Percentiles rank a stretch among this genome's conserved stretches.
phyloP scores from a whole-genome alignment of 257 asterid genomes.

The Cynanchum wilfordii region DNA sequence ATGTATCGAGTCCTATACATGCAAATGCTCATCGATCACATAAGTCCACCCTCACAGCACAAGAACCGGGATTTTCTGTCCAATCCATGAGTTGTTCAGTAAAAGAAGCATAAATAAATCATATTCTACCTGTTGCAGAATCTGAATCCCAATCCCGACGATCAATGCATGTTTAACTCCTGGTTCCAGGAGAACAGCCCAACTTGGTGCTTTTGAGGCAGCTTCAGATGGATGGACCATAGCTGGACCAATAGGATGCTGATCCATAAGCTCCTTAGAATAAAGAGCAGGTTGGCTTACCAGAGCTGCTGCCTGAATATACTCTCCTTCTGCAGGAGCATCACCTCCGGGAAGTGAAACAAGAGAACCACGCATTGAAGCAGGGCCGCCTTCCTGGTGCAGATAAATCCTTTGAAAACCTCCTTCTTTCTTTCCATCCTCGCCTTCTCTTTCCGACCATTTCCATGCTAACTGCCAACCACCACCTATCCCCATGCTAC shows the following conservation, averaged over 20 bases:
- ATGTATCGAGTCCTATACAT: background rate
- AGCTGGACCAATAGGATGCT: constrained; percentile 24
- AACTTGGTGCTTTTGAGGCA: constrained; percentile 2
- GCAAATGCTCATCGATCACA: background rate
- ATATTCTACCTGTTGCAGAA: constrained; percentile 23
- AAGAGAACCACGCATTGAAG: constrained; percentile 20
- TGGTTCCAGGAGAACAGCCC: constrained; percentile 19
- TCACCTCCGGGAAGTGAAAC: constrained; percentile 19
- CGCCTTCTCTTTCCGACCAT: constrained; percentile 19
- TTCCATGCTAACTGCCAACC: constrained; percentile 29
- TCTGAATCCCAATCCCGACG: constrained; percentile 18
- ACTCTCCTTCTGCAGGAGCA: constrained; percentile 12
- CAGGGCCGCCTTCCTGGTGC: constrained; percentile 17
- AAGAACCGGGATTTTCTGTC: no score
- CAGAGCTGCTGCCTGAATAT: constrained; percentile 21
- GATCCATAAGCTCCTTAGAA: constrained; percentile 12
- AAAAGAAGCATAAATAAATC: background rate
- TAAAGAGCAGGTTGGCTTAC: constrained; percentile 24
- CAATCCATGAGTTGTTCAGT: background rate
- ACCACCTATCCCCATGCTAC: constrained; percentile 25
- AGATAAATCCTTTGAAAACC: constrained; percentile 21
- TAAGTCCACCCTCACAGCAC: background rate
- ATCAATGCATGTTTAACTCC: constrained; percentile 20
- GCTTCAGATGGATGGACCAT: constrained; percentile 20
- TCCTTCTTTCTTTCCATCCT: constrained; percentile 22